Evolutionary conservation across 129 eudicot species (phyloP), one percentile per base, ranked within the genome.

Genomic region (Flaveria linearis): DNA sequence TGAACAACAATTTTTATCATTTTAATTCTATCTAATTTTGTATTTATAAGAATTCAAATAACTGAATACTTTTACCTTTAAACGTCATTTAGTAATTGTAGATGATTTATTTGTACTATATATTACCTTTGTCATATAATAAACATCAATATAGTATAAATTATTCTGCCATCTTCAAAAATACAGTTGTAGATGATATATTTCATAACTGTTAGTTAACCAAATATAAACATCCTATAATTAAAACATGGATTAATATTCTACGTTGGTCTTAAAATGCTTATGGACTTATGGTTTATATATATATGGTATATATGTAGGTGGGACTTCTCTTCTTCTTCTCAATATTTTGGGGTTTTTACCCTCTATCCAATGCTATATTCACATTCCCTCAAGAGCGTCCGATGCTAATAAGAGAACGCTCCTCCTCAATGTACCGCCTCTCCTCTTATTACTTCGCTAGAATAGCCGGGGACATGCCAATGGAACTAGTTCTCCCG

Each of bases 281-380:
- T 72, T 72, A 65, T n/a, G 15, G 64, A 56, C 55, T 72, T 72
- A 65, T n/a, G 15, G 64, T 36, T 36, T 36, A 36, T 36, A 5
- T 36, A 4, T 5, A 36, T 36, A 57, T 68, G 41, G 33, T 80
- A 71, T n/a, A n/a, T n/a, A n/a, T 64, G 73, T 85, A 93, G 97
- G 96, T 93, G 82, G 97, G 97, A 68, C 84, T 93, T 39, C 91
- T 93, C 67, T 93, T 93, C 82, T 93, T 93, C 88, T 93, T 93
- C 85, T 87, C 98, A 25, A 90, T 93, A 62, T 93, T 93, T 76
- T 93, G 98, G 98, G 92, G 98, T 0, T 93, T 93, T 85, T 93
- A 86, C 82, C 98, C 98, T 0, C 86, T 93, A 30, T 90, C 87
- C 81, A 88, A 85, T 28, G 96, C 97, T 66, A 86, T 90, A 55